Evolutionary conservation across 805 yeast species (phyloP), one percentile per base, ranked within the genome.

Genomic region (Wickerhamiella hasegawae): DNA sequence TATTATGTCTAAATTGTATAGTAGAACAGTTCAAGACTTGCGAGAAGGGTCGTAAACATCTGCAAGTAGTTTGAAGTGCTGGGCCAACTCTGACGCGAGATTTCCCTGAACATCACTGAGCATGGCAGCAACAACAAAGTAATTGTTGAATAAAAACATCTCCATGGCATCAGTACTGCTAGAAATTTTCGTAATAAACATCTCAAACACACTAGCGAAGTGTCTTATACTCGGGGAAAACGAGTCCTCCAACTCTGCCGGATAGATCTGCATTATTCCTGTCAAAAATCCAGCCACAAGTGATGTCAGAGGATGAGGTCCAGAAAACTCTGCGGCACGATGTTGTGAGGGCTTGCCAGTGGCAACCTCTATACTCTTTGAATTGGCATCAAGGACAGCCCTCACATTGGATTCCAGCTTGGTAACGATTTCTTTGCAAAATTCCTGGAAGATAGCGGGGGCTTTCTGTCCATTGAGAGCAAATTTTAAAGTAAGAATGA

Each of bases 351-450:
- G 43, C 51, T 55, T 59, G 15, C 67, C 40, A 45, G 62, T 32
- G 54, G 67, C 67, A 35, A 63, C 69, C 41, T 77, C 74, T 52
- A 83, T 58, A 33, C 74, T 69, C 16, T 73, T 78, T 46, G 94
- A 76, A 46, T 87, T 81, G 23, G 69, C 58, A 51, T 84, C 95
- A 28, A 85, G 67, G 23, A 82, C 61, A 31, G 63, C 65, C 47
- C 84, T 85, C 48, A 85, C 79, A 39, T 69, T 72, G 0, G 96
- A 94, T 97, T 97, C 90, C 31, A 87, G 58, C 3, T 68, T 53
- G 34, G 82, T 68, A 41, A 75, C 55, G 42, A 78, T 72, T 12
- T 70, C 61, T 45, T 78, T 73, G 43, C 77, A 63, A 52, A 77
- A 80, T 40, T 72, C 79, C 42, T 76, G 82, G 53, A 74, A 58